Evolutionary conservation across 108 stramenopile species (phyloP).

Genomic region (Fragilariopsis cylindrus): DNA sequence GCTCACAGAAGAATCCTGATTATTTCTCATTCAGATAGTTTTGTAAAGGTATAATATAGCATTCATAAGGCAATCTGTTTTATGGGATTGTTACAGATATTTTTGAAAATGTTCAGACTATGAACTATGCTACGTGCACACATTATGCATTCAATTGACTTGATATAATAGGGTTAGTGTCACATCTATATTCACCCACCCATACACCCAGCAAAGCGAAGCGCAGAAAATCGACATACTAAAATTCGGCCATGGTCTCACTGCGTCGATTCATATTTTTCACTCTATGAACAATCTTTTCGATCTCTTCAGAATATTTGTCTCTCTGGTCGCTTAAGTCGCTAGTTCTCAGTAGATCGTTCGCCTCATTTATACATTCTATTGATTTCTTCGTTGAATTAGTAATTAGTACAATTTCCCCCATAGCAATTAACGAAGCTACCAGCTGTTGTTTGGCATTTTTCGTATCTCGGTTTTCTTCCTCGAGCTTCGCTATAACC

Average conservation of each 20-base stretch:
- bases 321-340: not conserved
- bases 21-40: no score
- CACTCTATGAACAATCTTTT: not conserved
- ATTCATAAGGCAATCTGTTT: no score
- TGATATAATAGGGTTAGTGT: not conserved
- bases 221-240: not conserved
- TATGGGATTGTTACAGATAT: not conserved
- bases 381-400: not conserved
- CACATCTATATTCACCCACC: not conserved
- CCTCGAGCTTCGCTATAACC: not conserved
- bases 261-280: conserved; percentile 1
- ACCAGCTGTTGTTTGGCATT: not conserved
- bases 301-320: not conserved
- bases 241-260: conserved; percentile 21
- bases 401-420: not conserved
- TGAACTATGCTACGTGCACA: not conserved
- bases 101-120: not conserved
- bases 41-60: no score
- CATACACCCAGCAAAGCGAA: not conserved
- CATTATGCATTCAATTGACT: not conserved
- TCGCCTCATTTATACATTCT: conserved; percentile 6
- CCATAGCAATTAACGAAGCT: conserved; percentile 1
- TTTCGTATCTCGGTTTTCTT: not conserved
- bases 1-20: no score
- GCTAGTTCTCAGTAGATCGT: not conserved